Base-by-base conservation (phyloP, 257 asterid genomes). In the Lycium barbarum region DNA sequence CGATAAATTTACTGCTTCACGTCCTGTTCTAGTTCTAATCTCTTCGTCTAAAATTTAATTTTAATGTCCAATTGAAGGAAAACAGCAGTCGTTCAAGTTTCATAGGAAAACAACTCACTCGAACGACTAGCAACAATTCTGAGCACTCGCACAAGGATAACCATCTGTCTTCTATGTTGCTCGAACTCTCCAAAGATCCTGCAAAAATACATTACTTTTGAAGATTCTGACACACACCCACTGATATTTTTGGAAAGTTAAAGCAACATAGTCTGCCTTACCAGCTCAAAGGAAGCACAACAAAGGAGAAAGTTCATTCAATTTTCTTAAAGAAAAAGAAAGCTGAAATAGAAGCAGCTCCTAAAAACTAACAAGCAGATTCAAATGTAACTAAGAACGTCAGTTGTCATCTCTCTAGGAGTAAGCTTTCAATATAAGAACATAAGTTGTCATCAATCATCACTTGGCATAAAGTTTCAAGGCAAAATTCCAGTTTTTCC, bases 291-390 rank as follows among this genome's bases (percentile, higher is more conserved):
- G 80, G 59, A n/a, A 45, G 58, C 80, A 73, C 80, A n/a, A 45
- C 59, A 20, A 40, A 73, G 36, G 57, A 71, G 80, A 45, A 73
- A 33, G 38, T 20, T 45, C n/a, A 2, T 36, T 15, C 47, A 47
- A 12, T 20, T 73, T 73, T 45, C 38, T 6, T 2, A 73, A 6
- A 15, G 5, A 73, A 20, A 20, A 49, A 15, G 70, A 45, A 45
- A 3, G 81, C n/a, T 74, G 33, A 74, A 74, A 74, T 54, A 74
- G 61, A 73, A n/a, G 18, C n/a, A 71, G 35, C 10, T n/a, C 79
- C 36, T 43, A 71, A 71, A 43, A 45, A 43, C 57, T 72, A 43
- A n/a, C 80, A 72, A 43, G 36, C 36, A 72, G 36, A 40, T 40
- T 15, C 53, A 70, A 9, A 70, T 70, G 8, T 40, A 33, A 15